These are phyloP conservation scores for Hypoxylon sp. DNA, from an alignment of 2,329 filamentous ascomycete species.

Conservation along the genomic window DNA sequence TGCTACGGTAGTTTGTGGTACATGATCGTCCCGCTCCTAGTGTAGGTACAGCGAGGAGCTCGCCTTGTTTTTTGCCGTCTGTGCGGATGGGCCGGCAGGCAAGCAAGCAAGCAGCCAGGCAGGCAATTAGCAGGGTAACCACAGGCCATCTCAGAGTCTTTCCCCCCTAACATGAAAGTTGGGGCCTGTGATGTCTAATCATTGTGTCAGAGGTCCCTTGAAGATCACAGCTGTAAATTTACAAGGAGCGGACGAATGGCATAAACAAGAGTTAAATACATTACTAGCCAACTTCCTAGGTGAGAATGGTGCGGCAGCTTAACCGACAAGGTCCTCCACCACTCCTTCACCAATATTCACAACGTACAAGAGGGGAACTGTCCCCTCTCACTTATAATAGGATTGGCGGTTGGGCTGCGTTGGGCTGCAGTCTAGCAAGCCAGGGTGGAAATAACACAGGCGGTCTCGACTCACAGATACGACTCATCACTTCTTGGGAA, in stretches of 20 bases:
- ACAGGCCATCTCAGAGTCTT: constrained; percentile 23
- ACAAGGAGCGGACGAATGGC: constrained; percentile 8
- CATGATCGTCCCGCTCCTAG: constrained; percentile 24
- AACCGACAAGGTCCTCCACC: constrained; percentile 4
- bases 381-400: not conserved
- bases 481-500: constrained; percentile 25
- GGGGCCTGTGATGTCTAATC: constrained; percentile 14
- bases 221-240: constrained; percentile 23
- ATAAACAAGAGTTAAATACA: constrained; percentile 2
- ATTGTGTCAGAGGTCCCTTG: constrained; percentile 7
- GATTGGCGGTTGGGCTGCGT: constrained; percentile 2
- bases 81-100: constrained; percentile 35
- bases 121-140: constrained; percentile 29
- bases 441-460: constrained; percentile 22
- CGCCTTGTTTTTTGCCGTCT: constrained; percentile 36
- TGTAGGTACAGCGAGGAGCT: constrained; percentile 3
- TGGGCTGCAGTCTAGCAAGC: constrained; percentile 3
- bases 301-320: not conserved
- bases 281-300: constrained; percentile 15
- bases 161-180: constrained; percentile 11
- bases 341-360: constrained; percentile 22
- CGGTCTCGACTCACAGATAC: constrained; percentile 20
- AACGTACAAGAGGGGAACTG: not conserved
- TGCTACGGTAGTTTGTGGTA: constrained; percentile 19
- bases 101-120: constrained; percentile 3